Percentiles rank a stretch among this genome's conserved stretches.
These are phyloP conservation scores for Wallemia ichthyophaga DNA, from an alignment of 1,284 basidiomycete genomes.

Conservation along the genomic window DNA sequence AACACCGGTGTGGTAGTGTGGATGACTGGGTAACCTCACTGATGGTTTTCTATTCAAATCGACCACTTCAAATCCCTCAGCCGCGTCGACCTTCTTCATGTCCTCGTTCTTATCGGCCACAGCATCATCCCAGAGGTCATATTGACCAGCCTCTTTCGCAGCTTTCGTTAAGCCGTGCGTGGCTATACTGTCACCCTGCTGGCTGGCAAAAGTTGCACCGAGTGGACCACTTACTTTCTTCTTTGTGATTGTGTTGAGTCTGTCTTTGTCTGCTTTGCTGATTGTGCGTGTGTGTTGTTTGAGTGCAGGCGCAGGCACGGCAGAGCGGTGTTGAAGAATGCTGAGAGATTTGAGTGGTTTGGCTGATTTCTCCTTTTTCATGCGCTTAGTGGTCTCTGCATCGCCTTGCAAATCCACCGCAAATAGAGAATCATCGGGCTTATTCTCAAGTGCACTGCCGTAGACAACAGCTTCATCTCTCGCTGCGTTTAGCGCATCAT, in stretches of 20 bases:
- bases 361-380: conserved; percentile 12
- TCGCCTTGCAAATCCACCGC: conserved; percentile 48
- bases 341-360: conserved; percentile 40
- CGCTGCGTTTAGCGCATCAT: conserved; percentile 36
- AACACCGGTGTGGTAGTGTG: conserved; percentile 25
- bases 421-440: conserved; percentile 41
- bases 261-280: conserved; percentile 21
- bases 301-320: conserved; percentile 39
- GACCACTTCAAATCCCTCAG: conserved; percentile 14
- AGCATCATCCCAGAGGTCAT: conserved; percentile 34
- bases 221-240: conserved; percentile 34
- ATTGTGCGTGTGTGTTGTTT: conserved; percentile 7
- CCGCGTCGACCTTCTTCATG: conserved; percentile 18
- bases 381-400: conserved; percentile 27
- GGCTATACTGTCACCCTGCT: conserved; percentile 9
- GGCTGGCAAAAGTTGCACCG: conserved; percentile 28
- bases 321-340: conserved; percentile 53
- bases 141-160: conserved; percentile 34
- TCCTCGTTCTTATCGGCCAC: conserved; percentile 9
- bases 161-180: conserved; percentile 21
- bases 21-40: conserved; percentile 15
- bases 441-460: conserved; percentile 30
- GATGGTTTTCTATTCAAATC: not conserved
- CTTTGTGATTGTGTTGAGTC: conserved; percentile 40
- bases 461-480: conserved; percentile 43